Evolutionary conservation across 73 alveolate species (phyloP).

Genomic region (Urostyla sp.): DNA sequence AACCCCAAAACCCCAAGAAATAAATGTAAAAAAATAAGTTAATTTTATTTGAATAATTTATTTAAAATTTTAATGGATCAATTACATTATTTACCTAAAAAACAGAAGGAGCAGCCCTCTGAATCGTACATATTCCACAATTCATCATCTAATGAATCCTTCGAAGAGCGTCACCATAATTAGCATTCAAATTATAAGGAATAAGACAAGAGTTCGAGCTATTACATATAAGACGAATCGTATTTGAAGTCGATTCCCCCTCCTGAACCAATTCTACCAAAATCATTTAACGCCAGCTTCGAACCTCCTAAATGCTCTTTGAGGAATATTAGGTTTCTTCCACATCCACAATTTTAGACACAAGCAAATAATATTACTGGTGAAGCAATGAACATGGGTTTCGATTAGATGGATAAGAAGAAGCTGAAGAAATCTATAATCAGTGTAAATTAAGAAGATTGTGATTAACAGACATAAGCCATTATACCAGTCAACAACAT

Average conservation of each 20-base stretch:
- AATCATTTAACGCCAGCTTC: slow-evolving; percentile 15
- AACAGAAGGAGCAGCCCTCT: no score
- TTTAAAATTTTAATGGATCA: no score
- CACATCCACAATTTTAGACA: background rate
- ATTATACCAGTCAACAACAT: slow-evolving; percentile 6
- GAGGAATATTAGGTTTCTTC: slow-evolving; percentile 16
- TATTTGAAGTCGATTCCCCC: slow-evolving; percentile 43
- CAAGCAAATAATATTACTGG: slow-evolving; percentile 9
- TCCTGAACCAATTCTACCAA: slow-evolving; percentile 47
- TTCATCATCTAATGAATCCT: slow-evolving; percentile 35
- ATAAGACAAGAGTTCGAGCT: slow-evolving; percentile 9
- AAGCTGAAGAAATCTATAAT: background rate
- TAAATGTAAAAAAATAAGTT: no score
- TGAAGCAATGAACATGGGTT: slow-evolving; percentile 29
- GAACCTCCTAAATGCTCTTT: slow-evolving; percentile 52
- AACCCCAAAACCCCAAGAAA: no score
- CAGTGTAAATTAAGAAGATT: slow-evolving; percentile 1
- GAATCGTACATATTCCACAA: slow-evolving; percentile 29
- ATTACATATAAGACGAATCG: no score
- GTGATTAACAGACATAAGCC: slow-evolving; percentile 1
- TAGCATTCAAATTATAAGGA: slow-evolving; percentile 32
- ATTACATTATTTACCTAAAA: no score
- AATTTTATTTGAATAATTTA: no score
- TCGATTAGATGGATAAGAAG: background rate
- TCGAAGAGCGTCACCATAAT: slow-evolving; percentile 2